These are phyloP conservation scores for Heteromeles arbutifolia DNA, from an alignment of 306 rosid species.

Conservation along the genomic window DNA sequence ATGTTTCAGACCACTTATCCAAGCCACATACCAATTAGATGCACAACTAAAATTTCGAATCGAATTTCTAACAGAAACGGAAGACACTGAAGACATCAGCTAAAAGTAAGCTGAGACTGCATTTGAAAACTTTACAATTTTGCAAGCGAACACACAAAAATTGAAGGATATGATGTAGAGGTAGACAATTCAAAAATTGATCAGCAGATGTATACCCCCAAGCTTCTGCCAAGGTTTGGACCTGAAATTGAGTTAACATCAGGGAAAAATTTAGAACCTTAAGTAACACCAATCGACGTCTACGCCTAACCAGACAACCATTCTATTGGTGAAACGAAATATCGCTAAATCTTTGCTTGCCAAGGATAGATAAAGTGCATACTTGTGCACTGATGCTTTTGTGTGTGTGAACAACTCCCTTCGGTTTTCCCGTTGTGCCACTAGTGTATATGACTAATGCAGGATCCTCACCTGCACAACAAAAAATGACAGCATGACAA, in stretches of 20 bases:
- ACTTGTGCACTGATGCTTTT: conserved; percentile 78
- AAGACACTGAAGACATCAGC: not conserved
- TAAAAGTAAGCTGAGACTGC: not conserved
- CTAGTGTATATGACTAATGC: conserved; percentile 86
- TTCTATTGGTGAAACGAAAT: not conserved
- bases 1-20: conserved; percentile 11
- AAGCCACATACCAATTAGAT: not conserved
- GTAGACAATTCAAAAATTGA: conserved; percentile 77
- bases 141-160: conserved; percentile 1
- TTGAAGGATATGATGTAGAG: conserved; percentile 88
- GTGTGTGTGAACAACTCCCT: conserved; percentile 97
- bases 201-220: conserved; percentile 86
- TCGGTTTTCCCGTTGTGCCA: conserved; percentile 97
- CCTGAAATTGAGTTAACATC: conserved; percentile 52
- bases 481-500: conserved; percentile 18
- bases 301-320: not conserved
- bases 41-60: not conserved
- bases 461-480: conserved; percentile 72
- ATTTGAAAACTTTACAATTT: conserved; percentile 3
- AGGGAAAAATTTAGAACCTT: conserved; percentile 2
- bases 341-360: not conserved
- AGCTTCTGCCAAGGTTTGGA: conserved; percentile 69
- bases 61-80: not conserved
- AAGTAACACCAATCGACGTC: not conserved
- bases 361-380: conserved; percentile 15